A percentile compares a stretch with the other conserved stretches of the same genome.
Evolutionary conservation across 139 green algal genomes (phyloP).

Genomic region (Coccomyxa sp.): DNA sequence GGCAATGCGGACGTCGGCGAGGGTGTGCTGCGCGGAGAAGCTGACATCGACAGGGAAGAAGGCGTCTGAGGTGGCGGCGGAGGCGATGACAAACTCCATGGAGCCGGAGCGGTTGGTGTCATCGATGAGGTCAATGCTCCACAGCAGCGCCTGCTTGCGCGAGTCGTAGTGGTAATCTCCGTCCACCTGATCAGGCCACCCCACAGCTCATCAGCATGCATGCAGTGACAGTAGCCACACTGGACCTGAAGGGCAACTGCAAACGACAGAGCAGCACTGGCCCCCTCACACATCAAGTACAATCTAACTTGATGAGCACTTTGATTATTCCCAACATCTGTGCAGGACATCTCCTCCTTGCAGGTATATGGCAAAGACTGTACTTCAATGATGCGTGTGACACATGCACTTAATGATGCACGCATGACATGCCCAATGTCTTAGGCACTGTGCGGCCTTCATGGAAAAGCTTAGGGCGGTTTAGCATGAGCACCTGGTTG

Average conservation of each 20-base stretch:
- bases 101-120: conserved; percentile 80
- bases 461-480: not conserved
- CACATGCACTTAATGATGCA: not conserved
- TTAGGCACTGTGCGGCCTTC: not conserved
- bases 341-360: no score
- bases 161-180: conserved; percentile 85
- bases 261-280: not conserved
- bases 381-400: not conserved
- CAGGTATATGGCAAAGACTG: no score
- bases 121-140: conserved; percentile 91
- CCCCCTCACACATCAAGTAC: not conserved
- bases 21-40: conserved; percentile 68
- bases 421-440: not conserved
- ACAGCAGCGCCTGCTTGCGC: conserved; percentile 62
- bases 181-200: conserved; percentile 49
- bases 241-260: no score
- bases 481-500: conserved; percentile 32
- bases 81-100: conserved; percentile 90
- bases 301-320: no score
- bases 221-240: no score
- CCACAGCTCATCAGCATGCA: not conserved
- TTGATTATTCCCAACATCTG: no score
- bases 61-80: conserved; percentile 54
- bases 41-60: conserved; percentile 91
- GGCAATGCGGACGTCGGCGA: conserved; percentile 75